Evolutionary conservation across 1,284 basidiomycete species (phyloP).

Genomic region (Leccinum pallidistipes): DNA sequence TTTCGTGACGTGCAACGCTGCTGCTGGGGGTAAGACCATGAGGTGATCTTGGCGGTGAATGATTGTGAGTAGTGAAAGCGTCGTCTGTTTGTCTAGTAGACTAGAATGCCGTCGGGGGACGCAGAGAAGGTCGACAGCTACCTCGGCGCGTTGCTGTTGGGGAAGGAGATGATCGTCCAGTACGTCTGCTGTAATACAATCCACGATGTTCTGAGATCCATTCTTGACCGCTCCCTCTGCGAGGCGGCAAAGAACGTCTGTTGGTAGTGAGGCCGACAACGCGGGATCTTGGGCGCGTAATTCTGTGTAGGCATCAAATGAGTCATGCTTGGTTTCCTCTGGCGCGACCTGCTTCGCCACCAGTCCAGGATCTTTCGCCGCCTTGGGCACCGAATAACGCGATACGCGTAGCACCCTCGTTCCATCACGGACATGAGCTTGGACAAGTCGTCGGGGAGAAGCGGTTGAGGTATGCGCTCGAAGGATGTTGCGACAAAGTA

Average conservation of each 20-base stretch:
- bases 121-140: constrained; percentile 32
- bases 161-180: constrained; percentile 29
- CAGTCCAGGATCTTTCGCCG: constrained; percentile 9
- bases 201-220: constrained; percentile 35
- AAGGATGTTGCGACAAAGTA: constrained; percentile 51
- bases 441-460: constrained; percentile 23
- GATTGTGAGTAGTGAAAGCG: constrained; percentile 28
- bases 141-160: constrained; percentile 21
- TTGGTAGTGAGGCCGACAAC: constrained; percentile 26
- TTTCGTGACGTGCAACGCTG: constrained; percentile 22
- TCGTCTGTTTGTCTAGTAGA: constrained; percentile 24
- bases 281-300: constrained; percentile 29
- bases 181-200: constrained; percentile 37
- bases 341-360: constrained; percentile 12
- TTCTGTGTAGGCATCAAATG: constrained; percentile 30
- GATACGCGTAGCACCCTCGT: constrained; percentile 29
- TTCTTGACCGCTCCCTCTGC: constrained; percentile 31
- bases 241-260: constrained; percentile 29
- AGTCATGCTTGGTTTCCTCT: constrained; percentile 21
- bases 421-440: constrained; percentile 21
- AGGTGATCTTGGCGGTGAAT: constrained; percentile 21
- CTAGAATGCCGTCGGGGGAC: constrained; percentile 19
- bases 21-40: constrained; percentile 19
- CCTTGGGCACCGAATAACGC: constrained; percentile 29
- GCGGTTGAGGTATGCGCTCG: constrained; percentile 37